phyloP scores from a whole-genome alignment of 257 asterid genomes.

The Craterostigma plantagineum region DNA sequence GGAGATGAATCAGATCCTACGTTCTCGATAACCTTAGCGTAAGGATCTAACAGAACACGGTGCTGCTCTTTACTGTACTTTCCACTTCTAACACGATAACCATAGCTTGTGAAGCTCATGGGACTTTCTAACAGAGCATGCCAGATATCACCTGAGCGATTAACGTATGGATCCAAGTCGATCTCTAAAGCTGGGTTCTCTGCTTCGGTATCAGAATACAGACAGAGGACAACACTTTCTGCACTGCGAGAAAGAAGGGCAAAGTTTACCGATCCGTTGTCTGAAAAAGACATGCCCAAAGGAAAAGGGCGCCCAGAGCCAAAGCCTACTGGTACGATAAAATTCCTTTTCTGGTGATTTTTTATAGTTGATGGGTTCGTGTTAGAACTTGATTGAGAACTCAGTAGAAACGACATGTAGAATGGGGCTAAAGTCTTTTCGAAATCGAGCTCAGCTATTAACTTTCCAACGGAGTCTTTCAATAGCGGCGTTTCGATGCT shows the following conservation, averaged over 20 bases:
- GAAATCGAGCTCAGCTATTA: slow-evolving; percentile 44
- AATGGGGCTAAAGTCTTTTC: slow-evolving; percentile 49
- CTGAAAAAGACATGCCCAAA: slow-evolving; percentile 41
- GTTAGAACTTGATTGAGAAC: slow-evolving; percentile 17
- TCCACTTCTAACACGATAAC: slow-evolving; percentile 49
- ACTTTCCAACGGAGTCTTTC: slow-evolving; percentile 21
- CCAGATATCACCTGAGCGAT: slow-evolving; percentile 78
- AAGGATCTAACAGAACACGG: slow-evolving; percentile 58
- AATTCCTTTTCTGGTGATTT: slow-evolving; percentile 54
- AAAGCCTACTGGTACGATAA: slow-evolving; percentile 77
- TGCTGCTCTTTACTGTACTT: slow-evolving; percentile 18
- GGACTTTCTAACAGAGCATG: slow-evolving; percentile 45
- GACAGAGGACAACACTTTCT: slow-evolving; percentile 55
- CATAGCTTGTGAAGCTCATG: slow-evolving; percentile 44
- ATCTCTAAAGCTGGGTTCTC: slow-evolving; percentile 70
- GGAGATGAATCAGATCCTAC: slow-evolving; percentile 18
- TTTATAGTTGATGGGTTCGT: slow-evolving; percentile 23
- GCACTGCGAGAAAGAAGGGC: slow-evolving; percentile 52
- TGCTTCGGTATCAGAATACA: slow-evolving; percentile 30
- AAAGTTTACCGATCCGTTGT: slow-evolving; percentile 49
- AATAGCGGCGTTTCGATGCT: slow-evolving; percentile 38
- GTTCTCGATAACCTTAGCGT: slow-evolving; percentile 45
- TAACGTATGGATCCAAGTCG: slow-evolving; percentile 79
- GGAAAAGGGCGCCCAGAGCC: slow-evolving; percentile 70
- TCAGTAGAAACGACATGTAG: slow-evolving; percentile 49